Base-by-base conservation (phyloP, 306 rosid genomes). In the Luffa acutangula region DNA sequence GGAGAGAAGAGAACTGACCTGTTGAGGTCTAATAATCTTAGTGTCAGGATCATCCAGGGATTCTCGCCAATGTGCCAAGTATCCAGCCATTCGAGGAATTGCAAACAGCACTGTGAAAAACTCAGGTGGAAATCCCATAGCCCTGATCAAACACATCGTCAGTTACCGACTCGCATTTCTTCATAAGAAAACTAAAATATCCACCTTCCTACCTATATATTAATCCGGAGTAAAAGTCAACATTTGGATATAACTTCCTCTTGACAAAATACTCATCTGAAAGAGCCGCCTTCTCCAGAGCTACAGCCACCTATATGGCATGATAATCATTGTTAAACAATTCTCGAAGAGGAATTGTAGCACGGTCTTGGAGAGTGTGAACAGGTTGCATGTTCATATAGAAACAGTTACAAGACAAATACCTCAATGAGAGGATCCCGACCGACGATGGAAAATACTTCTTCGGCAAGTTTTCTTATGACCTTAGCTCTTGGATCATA, bases 11-110 rank as follows among this genome's bases (percentile, higher is more conserved):
- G 69, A 86, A 83, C 82, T 69, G 79, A 91, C 98, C 98, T 91
- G 92, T 66, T 89, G 96, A 13, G 97, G 98, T 83, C 98, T 89
- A 90, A 93, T 93, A 63, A 93, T 93, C 89, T 90, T 93, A 18
- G 96, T 93, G 82, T 93, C 97, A 7, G 97, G 93, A 79, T 93
- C 98, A 83, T 91, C 97, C 72, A 93, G 85, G 73, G 98, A 93
- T 87, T 93, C 97, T 42, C 97, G 88, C 98, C 97, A 93, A 87
- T 93, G 98, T 52, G 98, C 87, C 79, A 93, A 90, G 84, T 91
- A 93, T 31, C 98, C 98, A 83, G 97, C 97, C 98, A 93, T 93
- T 80, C 96, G 86, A 74, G 98, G 97, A 88, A 93, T 90, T 49
- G 97, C 98, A 70, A 93, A 93, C 78, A 91, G 86, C 79, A 91